phyloP scores from a whole-genome alignment of 2,329 filamentous ascomycete species.

The Tolypocladium nubicola region DNA sequence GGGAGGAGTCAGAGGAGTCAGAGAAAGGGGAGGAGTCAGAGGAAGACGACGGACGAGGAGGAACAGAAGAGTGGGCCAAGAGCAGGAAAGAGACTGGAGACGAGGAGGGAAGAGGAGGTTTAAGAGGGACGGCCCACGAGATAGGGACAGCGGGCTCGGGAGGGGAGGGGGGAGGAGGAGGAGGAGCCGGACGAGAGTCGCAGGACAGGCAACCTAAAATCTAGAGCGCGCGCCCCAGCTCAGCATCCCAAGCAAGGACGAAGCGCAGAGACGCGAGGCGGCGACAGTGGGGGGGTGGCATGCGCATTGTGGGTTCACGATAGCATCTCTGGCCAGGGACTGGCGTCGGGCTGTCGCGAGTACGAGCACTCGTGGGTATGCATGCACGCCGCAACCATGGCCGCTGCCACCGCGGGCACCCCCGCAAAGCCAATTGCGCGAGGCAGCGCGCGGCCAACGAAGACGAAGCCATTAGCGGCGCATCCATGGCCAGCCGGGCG shows the following conservation, averaged over 20 bases:
- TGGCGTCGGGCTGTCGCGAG: background rate
- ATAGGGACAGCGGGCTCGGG: background rate
- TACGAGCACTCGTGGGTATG: too few species aligned
- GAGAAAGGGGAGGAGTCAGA: background rate
- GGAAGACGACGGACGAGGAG: background rate
- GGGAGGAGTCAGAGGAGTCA: too few species aligned
- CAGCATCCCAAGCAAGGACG: background rate
- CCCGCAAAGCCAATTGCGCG: background rate
- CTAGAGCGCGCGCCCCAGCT: background rate
- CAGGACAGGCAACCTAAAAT: too few species aligned
- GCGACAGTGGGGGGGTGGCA: background rate
- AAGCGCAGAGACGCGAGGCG: background rate
- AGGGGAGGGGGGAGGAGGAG: background rate
- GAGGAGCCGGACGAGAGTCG: too few species aligned
- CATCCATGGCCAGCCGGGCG: background rate
- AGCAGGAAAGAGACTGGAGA: background rate
- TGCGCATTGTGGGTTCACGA: background rate
- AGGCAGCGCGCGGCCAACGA: background rate
- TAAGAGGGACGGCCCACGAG: background rate
- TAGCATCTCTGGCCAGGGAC: background rate
- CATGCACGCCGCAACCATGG: too few species aligned
- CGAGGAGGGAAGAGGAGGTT: background rate
- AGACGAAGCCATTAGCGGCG: background rate
- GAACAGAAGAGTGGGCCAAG: background rate
- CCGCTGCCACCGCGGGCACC: background rate